phyloP scores from a whole-genome alignment of 139 green algal species.

The Micromonas commoda region DNA sequence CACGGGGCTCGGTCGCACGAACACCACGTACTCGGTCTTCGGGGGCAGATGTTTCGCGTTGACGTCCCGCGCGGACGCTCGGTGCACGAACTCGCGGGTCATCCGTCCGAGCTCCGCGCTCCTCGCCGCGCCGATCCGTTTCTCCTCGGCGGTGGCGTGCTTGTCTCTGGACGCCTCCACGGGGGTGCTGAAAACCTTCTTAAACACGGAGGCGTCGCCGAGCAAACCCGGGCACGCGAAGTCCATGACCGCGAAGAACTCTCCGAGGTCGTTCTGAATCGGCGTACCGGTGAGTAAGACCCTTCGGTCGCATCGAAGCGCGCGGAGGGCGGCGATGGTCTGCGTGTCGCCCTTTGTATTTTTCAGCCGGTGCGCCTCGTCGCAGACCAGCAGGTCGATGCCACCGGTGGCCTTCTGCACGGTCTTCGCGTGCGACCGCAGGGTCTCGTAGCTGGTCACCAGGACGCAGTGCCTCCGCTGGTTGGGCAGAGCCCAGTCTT shows the following conservation, averaged over 20 bases:
- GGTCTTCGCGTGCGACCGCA: constrained; percentile 71
- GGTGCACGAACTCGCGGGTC: neutral
- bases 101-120: neutral
- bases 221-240: constrained; percentile 93
- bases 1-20: constrained; percentile 52
- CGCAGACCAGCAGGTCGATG: constrained; percentile 90
- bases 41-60: constrained; percentile 66
- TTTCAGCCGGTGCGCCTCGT: constrained; percentile 96
- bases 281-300: constrained; percentile 86
- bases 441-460: constrained; percentile 91
- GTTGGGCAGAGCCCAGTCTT: neutral
- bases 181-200: neutral
- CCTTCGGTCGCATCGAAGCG: constrained; percentile 69
- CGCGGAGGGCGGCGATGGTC: constrained; percentile 62
- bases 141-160: constrained; percentile 14
- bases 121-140: constrained; percentile 3
- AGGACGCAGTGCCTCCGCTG: constrained; percentile 30
- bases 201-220: constrained; percentile 65
- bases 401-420: constrained; percentile 39
- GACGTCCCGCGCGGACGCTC: constrained; percentile 32
- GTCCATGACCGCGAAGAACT: constrained; percentile 92
- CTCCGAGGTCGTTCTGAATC: constrained; percentile 87
- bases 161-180: neutral
- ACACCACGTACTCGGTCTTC: constrained; percentile 58
- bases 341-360: constrained; percentile 80